Evolutionary conservation across 1,284 basidiomycete species (phyloP), one percentile per base, ranked within the genome.

Genomic region (Hypsizygus ulmarius): DNA sequence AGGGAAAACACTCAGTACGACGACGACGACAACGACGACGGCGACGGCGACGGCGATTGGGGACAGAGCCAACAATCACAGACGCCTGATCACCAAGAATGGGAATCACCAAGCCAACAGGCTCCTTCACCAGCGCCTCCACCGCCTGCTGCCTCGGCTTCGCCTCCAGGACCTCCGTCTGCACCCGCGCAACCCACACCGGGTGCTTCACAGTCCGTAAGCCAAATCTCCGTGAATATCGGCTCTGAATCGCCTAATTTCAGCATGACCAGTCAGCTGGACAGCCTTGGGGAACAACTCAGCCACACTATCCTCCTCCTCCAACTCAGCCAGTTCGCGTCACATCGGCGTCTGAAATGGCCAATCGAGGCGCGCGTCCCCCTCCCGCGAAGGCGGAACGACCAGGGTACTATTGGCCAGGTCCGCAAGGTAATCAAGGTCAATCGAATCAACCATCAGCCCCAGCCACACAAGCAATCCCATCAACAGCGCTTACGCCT

Each of bases 251-350:
- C 30, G 50, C 44, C 12, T 12, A 43, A 25, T 40, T 29, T 43
- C 33, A 50, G 47, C 51, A 54, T 56, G 54, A 51, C 53, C 40
- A 47, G 52, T 56, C 57, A 59, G 47, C 42, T 57, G 53, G 47
- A 40, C 57, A 56, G 43, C 48, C 47, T 25, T 47, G 43, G 43
- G 29, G 30, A 41, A 35, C 55, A 55, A 42, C 42, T 55, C 49
- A 52, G 39, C 36, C 35, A 28, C 46, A 43, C 8, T 39, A 51
- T 11, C 46, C 52, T 38, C 53, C 50, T 34, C 48, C 45, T 16
- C 19, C 8, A 16, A 15, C 34, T 15, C 38, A 43, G 27, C 45
- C 43, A 39, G 34, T 33, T 29, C 51, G 50, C 42, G 18, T 32
- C 41, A 49, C 32, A n/a, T 55, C 46, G 5, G 52, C 51, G 9